These are phyloP conservation scores for Phytophthora capsici DNA, from an alignment of 352 stramenopile species.

Conservation along the genomic window DNA sequence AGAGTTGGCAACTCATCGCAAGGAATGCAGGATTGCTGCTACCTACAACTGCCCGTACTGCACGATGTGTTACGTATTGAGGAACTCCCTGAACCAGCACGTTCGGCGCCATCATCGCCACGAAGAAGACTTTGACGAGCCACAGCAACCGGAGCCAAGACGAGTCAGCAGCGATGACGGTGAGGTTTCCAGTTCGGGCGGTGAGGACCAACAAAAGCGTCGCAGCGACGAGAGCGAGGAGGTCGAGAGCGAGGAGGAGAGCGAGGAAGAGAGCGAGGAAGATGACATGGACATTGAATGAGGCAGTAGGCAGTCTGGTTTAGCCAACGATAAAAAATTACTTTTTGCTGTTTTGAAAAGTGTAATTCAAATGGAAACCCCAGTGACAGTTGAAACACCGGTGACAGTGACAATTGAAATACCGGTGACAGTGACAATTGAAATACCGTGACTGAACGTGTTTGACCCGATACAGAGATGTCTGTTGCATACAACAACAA, in stretches of 20 bases:
- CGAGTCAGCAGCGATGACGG: neutral
- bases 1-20: neutral
- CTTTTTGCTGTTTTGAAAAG: no score
- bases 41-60: neutral
- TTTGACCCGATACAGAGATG: conserved; percentile 6
- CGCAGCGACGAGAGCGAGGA: neutral
- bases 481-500: neutral
- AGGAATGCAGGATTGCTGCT: neutral
- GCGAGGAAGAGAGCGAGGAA: no score
- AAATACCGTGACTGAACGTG: neutral
- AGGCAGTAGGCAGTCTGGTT: neutral
- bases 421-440: neutral
- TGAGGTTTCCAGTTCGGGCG: neutral
- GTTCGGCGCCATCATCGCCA: neutral
- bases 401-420: no score
- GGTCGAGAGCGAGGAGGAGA: neutral
- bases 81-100: neutral
- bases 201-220: neutral
- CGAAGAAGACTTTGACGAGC: neutral
- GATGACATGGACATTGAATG: neutral
- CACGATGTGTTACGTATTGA: neutral
- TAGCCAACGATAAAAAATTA: neutral
- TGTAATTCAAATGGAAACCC: no score
- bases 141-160: neutral
- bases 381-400: no score